phyloP scores from a whole-genome alignment of 352 stramenopile genomes.

The Phytophthora rubi region DNA sequence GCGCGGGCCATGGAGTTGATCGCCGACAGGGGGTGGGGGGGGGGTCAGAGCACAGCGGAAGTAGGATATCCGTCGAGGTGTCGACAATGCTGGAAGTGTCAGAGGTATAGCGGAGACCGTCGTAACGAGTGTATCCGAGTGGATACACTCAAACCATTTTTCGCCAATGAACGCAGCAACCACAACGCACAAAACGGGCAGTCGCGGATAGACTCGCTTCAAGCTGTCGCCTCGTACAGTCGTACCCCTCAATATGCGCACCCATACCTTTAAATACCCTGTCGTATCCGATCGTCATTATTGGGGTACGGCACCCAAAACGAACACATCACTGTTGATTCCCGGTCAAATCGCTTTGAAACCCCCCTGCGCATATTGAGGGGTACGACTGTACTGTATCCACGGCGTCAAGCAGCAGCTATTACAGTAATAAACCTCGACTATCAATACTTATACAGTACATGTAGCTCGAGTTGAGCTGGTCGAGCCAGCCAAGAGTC shows the following conservation, averaged over 20 bases:
- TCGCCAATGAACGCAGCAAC: constrained; percentile 9
- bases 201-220: constrained; percentile 11
- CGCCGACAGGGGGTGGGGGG: not conserved
- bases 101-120: constrained; percentile 6
- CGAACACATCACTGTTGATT: too few species aligned
- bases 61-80: constrained; percentile 17
- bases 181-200: constrained; percentile 13
- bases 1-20: not conserved
- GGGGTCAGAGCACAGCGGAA: too few species aligned
- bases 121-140: constrained; percentile 10
- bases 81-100: constrained; percentile 24
- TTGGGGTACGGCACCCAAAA: too few species aligned
- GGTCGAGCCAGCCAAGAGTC: too few species aligned
- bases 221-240: not conserved
- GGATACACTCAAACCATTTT: constrained; percentile 23
- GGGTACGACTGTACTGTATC: not conserved
- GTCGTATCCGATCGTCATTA: too few species aligned
- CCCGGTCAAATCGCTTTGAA: too few species aligned
- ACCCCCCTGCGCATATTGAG: too few species aligned
- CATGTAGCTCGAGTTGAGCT: constrained; percentile 1
- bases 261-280: too few species aligned
- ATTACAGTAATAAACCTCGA: too few species aligned
- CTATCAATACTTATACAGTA: too few species aligned
- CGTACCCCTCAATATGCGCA: too few species aligned
- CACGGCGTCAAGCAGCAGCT: not conserved